Base-by-base conservation (phyloP, 2,329 filamentous ascomycete genomes). In the Microcera coccophila region DNA sequence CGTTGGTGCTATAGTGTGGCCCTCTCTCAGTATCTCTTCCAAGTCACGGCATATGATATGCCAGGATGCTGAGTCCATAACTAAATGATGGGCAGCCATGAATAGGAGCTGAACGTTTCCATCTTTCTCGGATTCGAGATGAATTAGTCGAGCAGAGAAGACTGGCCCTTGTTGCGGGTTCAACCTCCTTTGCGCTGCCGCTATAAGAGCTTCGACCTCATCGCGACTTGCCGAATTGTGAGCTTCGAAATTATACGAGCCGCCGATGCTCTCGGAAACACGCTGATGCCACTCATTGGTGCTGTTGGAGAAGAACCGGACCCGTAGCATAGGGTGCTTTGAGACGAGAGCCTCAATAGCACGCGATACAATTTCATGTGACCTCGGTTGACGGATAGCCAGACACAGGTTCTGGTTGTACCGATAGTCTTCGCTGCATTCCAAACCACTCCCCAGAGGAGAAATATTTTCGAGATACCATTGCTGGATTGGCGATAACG, bases 31-130 rank as follows among this genome's bases (percentile, higher is more conserved):
- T n/a, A 38, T n/a, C 21, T 41, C 32, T 36, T 48, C 41, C 9
- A 49, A 29, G 20, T 49, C 38, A 18, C 35, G 17, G 4, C 38
- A 12, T 24, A 49, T 11, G 8, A 47, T 74, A 17, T 72, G 71
- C 28, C 71, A 75, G 28, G 73, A 75, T 47, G 73, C 74, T 55
- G 73, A 71, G 52, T 74, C 71, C 19, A 58, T 55, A n/a, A 49
- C 38, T 1, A 48, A 16, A 32, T 52, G 47, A 22, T 52, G 49
- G 16, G 47, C 46, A 28, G 21, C 26, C 15, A 49, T 21, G 19
- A 32, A 17, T 28, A 47, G 35, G 17, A 38, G n/a, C 24, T 43
- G 41, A n/a, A 15, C 18, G 18, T 43, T 24, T n/a, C n/a, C n/a
- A n/a, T n/a, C n/a, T n/a, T n/a, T n/a, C n/a, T n/a, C n/a, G n/a